A percentile compares a stretch with the other conserved stretches of the same genome.
These are phyloP conservation scores for Pseudozyma hubeiensis DNA, from an alignment of 1,284 basidiomycete species.

Conservation along the genomic window DNA sequence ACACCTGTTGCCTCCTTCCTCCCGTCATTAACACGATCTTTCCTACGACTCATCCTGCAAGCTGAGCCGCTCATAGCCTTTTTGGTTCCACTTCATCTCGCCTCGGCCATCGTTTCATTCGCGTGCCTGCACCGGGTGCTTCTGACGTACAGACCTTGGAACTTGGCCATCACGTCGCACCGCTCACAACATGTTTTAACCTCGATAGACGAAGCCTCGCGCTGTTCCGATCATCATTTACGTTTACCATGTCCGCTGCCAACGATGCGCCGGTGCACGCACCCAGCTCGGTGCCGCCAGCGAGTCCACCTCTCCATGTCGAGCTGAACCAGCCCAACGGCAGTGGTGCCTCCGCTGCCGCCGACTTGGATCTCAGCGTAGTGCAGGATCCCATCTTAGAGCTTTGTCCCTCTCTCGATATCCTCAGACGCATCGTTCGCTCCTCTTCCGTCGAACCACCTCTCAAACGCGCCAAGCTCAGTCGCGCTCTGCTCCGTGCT, in stretches of 20 bases:
- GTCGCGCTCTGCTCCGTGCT: slow-evolving; percentile 44
- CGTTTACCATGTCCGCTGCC: background rate
- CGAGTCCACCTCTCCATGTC: slow-evolving; percentile 8
- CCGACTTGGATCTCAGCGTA: slow-evolving; percentile 37
- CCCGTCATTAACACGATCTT: too few species aligned
- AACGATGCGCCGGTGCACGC: background rate
- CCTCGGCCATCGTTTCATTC: too few species aligned
- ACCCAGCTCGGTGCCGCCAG: background rate
- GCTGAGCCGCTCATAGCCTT: too few species aligned
- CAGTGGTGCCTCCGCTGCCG: background rate
- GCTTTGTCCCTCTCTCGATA: slow-evolving; percentile 51
- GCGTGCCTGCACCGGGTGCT: too few species aligned
- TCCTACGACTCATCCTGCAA: too few species aligned
- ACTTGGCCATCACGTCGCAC: background rate
- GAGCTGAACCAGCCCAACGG: slow-evolving; percentile 2
- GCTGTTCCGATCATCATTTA: background rate
- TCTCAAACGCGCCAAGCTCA: slow-evolving; percentile 34
- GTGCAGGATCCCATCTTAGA: slow-evolving; percentile 50
- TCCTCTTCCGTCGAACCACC: slow-evolving; percentile 10
- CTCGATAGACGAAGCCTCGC: background rate
- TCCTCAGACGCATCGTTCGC: slow-evolving; percentile 40
- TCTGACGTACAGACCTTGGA: too few species aligned
- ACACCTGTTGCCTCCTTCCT: too few species aligned
- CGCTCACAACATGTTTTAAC: background rate
- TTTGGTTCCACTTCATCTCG: too few species aligned